phyloP scores from a whole-genome alignment of 768 basidiomycete genomes.

The Leccinum imitatum region DNA sequence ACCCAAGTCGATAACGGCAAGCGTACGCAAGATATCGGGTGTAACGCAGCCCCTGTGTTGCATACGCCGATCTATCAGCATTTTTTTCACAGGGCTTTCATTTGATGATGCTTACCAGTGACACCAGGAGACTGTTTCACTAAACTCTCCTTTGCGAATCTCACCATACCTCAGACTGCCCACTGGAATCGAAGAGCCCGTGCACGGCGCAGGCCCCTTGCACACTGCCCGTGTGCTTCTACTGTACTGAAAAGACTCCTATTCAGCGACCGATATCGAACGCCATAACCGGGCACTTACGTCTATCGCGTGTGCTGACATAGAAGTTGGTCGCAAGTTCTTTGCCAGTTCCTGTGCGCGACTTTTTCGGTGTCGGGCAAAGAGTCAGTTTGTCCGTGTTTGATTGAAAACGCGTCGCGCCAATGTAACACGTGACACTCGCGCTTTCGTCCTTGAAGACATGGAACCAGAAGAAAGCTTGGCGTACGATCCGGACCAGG shows the following conservation, averaged over 20 bases:
- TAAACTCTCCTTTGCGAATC: constrained; percentile 42
- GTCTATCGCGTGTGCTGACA: constrained; percentile 33
- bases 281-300: constrained; percentile 15
- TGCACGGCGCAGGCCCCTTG: constrained; percentile 61
- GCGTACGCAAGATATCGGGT: constrained; percentile 47
- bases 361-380: background rate
- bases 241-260: constrained; percentile 54
- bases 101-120: constrained; percentile 56
- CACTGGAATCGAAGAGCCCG: constrained; percentile 48
- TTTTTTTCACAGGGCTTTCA: constrained; percentile 14
- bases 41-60: constrained; percentile 69
- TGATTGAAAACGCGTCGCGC: constrained; percentile 24
- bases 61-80: constrained; percentile 13
- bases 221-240: constrained; percentile 70
- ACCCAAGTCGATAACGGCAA: constrained; percentile 45
- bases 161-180: constrained; percentile 69
- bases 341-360: background rate
- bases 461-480: constrained; percentile 35
- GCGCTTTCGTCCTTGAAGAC: background rate
- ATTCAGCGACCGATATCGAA: constrained; percentile 5
- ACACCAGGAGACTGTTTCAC: constrained; percentile 71
- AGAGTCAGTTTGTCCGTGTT: constrained; percentile 19
- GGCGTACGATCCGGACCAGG: constrained; percentile 81
- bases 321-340: background rate
- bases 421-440: constrained; percentile 18